Conservation (phyloP, 169 alveolate species). For the Cryptosporidium ubiquitum region DNA sequence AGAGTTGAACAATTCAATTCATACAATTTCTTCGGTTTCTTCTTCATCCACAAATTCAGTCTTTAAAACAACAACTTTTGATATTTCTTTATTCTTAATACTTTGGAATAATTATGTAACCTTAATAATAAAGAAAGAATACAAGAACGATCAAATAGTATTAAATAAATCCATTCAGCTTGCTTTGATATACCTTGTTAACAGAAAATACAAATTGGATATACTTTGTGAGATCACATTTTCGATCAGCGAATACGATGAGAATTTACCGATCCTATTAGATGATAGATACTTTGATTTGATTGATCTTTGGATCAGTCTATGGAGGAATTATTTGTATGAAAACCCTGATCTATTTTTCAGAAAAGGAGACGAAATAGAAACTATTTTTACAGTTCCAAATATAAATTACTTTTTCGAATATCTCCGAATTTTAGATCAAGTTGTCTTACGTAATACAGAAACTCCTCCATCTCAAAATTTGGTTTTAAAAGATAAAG, state of each 20-base stretch:
- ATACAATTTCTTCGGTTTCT: constrained; percentile 24
- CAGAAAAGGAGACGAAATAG: neutral
- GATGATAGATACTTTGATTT: neutral
- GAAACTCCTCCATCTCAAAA: neutral
- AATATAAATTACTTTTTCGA: constrained; percentile 25
- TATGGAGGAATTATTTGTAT: constrained; percentile 45
- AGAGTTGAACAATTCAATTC: constrained; percentile 1
- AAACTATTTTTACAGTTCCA: constrained; percentile 36
- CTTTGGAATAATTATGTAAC: constrained; percentile 48
- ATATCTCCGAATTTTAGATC: constrained; percentile 30
- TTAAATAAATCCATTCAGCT: constrained; percentile 7
- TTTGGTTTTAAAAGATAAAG: neutral
- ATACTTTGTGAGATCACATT: constrained; percentile 56
- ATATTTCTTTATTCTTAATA: constrained; percentile 42
- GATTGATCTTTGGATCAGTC: neutral
- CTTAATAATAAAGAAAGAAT: neutral
- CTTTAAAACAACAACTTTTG: constrained; percentile 19
- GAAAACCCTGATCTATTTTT: constrained; percentile 3
- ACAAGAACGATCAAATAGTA: neutral
- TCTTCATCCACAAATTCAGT: constrained; percentile 16
- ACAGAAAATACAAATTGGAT: constrained; percentile 50
- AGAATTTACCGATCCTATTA: constrained; percentile 14
- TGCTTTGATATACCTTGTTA: constrained; percentile 10
- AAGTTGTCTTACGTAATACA: neutral
- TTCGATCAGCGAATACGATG: neutral